Base-by-base conservation (phyloP, 352 stramenopile species). In the Globisporangium canariense region DNA sequence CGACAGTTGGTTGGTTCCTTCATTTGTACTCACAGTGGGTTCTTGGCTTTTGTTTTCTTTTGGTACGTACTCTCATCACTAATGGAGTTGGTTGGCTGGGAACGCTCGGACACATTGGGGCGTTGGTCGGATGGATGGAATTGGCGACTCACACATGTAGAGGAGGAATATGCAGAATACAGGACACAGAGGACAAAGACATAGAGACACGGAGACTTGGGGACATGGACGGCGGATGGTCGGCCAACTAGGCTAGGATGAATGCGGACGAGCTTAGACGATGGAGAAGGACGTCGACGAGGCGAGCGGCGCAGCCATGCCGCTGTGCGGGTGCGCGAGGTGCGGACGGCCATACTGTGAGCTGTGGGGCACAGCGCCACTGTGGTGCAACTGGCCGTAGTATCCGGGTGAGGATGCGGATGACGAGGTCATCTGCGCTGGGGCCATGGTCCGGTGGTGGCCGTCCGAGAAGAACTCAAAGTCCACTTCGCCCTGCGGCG, bases 381-480 rank as follows among this genome's bases (percentile, higher is more conserved):
- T 18, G 34, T 60, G 51, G 28, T 60, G 46, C 38, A 30, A 16
- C 10, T 53, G 50, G 22, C 38, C 25, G 43, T 56, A 32, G 62
- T 65, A 47, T 20, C 11, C 20, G 11, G 51, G 28, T 43, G 36
- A 25, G n/a, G 51, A 43, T 43, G 36, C 18, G n/a, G 38, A 47
- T 30, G 53, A 34, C 4, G 41, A n/a, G 8, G 20, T 25, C 25
- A 18, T 16, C 14, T 54, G 47, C 22, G 28, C 14, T 14, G 60
- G 30, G 11, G 32, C n/a, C 28, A 56, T 43, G 10, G 9, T 14
- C 1, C 53, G 62, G 36, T 49, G 10, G 36, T 62, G 50, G 53
- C 64, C 58, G 20, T 71, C 61, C 20, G 53, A 11, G 46, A 74
- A 71, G 54, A 71, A 74, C 52, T 74, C 68, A 62, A 74, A 74